Evolutionary conservation across 495 filamentous ascomycete genomes (phyloP), one percentile per base, ranked within the genome.

Genomic region (Aspergillus heteromorphus): DNA sequence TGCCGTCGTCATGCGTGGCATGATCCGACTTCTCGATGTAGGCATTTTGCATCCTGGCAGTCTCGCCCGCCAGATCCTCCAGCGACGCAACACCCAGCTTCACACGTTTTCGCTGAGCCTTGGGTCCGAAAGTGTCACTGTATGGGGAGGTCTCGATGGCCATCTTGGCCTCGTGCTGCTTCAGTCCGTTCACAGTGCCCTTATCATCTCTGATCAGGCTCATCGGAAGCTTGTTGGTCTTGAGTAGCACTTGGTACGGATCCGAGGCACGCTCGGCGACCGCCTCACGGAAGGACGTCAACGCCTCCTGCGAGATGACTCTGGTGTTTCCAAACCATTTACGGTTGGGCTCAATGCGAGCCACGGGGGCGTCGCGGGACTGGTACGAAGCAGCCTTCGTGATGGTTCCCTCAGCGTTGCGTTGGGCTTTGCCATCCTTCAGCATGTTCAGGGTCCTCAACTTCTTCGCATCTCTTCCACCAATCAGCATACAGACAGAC

Each of bases 131-230:
- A 0, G 89, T 91, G 49, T 95, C 86, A n/a, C 76, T 74, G 70
- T 91, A 98, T 0, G 91, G 90, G 27, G 86, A 79, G 27, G 84
- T 84, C 70, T 96, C 91, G 42, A 97, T 88, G 14, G 88, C 81
- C 75, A 97, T 95, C 75, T 98, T 98, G 45, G 93, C 91, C 65
- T 86, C 79, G 70, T 97, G 92, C 64, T 95, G 85, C 73, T 96
- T 95, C 42, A 93, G 61, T 0, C 91, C 92, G 66, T 93, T 91
- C 21, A 76, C 73, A n/a, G n/a, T n/a, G 14, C 70, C 75, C 49
- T 80, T 70, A 36, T 79, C 79, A 55, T 91, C 87, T 56, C 79
- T 72, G 55, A 92, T 87, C 64, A 92, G 73, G 48, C 76, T 87
- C 89, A 95, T 89, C 18, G 91, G 89, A 36, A 96, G 73, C 73